Evolutionary conservation across 2,329 filamentous ascomycete genomes (phyloP).

Genomic region (Microsporum canis): DNA sequence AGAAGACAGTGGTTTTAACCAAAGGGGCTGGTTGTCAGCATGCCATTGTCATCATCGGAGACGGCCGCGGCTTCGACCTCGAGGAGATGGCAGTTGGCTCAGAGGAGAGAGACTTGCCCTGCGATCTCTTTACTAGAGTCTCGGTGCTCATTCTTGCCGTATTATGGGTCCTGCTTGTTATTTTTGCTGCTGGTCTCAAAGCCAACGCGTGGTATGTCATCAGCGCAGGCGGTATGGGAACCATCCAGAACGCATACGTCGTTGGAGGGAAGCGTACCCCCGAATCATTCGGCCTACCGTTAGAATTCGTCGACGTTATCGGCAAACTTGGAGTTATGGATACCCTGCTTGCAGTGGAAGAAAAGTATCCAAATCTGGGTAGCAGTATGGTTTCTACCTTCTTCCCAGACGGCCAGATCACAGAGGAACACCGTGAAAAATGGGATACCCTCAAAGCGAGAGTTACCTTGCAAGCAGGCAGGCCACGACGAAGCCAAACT

Average conservation of each 20-base stretch:
- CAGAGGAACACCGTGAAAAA: background rate
- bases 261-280: constrained; percentile 24
- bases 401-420: constrained; percentile 15
- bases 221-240: constrained; percentile 31
- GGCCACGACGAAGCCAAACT: background rate
- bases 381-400: constrained; percentile 20
- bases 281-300: constrained; percentile 22
- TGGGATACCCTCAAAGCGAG: background rate
- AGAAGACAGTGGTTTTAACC: constrained; percentile 28
- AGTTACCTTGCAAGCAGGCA: background rate
- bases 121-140: background rate
- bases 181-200: constrained; percentile 30
- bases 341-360: constrained; percentile 19
- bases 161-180: constrained; percentile 34
- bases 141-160: constrained; percentile 18
- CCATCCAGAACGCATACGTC: constrained; percentile 32
- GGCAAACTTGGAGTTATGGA: constrained; percentile 21
- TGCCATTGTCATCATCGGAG: constrained; percentile 30
- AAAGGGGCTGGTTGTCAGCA: constrained; percentile 34
- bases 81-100: constrained; percentile 31
- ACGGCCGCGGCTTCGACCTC: constrained; percentile 29
- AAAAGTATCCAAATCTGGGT: constrained; percentile 20
- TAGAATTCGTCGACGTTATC: constrained; percentile 17
- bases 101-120: background rate
- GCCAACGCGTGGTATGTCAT: constrained; percentile 34